Evolutionary conservation across 1,284 basidiomycete species (phyloP).

Genomic region (Trichosporon faecale): DNA sequence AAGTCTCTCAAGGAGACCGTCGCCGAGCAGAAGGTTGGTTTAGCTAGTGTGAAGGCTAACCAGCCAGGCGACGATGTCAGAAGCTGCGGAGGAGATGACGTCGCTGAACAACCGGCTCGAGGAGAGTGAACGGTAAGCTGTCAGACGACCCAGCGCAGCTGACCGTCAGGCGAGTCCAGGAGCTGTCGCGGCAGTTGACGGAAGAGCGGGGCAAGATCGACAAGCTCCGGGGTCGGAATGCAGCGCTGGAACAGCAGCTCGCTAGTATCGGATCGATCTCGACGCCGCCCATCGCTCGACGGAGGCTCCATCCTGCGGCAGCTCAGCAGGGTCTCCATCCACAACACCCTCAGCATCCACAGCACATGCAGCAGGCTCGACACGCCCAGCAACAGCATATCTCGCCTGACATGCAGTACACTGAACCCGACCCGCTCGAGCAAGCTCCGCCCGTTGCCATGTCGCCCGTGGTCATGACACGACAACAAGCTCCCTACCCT

Average conservation of each 20-base stretch:
- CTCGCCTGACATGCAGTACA: background rate
- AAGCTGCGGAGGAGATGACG: slow-evolving; percentile 1
- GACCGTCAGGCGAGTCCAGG: slow-evolving; percentile 4
- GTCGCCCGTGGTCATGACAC: background rate
- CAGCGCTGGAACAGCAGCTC: background rate
- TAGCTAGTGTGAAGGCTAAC: background rate
- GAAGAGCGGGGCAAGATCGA: slow-evolving; percentile 2
- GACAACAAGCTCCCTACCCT: background rate
- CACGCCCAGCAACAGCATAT: background rate
- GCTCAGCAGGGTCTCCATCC: background rate
- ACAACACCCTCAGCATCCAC: background rate
- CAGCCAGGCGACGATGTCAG: background rate
- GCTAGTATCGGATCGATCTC: background rate
- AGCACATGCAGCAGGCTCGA: background rate
- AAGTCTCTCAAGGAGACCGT: slow-evolving; percentile 8
- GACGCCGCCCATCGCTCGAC: background rate
- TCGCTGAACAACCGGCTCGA: background rate
- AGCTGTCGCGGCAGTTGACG: slow-evolving; percentile 1
- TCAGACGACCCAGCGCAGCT: background rate
- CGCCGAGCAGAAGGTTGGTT: slow-evolving; percentile 13
- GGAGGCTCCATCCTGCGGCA: background rate
- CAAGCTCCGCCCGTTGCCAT: background rate
- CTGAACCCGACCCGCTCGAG: background rate
- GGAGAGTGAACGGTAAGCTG: background rate
- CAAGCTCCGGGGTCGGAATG: background rate